Evolutionary conservation across 139 green algal genomes (phyloP), one percentile per base, ranked within the genome.

Genomic region (Monoraphidium neglectum): DNA sequence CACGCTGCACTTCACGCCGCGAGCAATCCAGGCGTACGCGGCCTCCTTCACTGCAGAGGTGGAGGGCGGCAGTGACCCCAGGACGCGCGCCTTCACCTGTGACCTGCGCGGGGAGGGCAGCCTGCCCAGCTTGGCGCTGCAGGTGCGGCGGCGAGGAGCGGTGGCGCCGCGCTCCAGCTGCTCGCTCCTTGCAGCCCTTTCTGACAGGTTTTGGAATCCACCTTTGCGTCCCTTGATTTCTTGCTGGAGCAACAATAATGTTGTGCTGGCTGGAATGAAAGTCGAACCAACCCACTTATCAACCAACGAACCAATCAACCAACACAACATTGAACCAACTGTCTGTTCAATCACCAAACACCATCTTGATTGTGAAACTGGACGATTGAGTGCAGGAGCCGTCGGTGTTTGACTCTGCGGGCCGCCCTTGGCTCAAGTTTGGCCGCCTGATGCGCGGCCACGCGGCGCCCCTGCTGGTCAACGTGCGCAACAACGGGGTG

Each of bases 41-140:
- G 91, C 82, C 3, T 89, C 72, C 1, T 84, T 96, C n/a, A 85
- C 93, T 63, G 90, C 90, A 0, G 47, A 62, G 30, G 92, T 94
- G 68, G 85, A 91, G 66, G 82, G 86, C 51, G 90, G 86, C 32
- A 70, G 61, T 24, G 86, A 94, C 77, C 78, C 89, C 32, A 68
- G 72, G 33, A 95, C 92, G 36, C 86, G 80, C 67, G 51, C 38
- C n/a, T 94, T 95, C 68, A 76, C 53, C 15, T 96, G 89, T 66
- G 86, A 93, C 70, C 40, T 96, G 23, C 75, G 83, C 18, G 92
- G 91, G 24, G 90, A 94, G 81, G 90, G 92, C 51, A 90, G 80
- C 15, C 86, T 96, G 61, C 92, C 92, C 15, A 88, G 87, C n/a
- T 66, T 96, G 15, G 84, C 70, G 2, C 46, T 94, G 36, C 76